phyloP scores from a whole-genome alignment of 805 yeast species.

The Saccharomycopsis guyanensis region DNA sequence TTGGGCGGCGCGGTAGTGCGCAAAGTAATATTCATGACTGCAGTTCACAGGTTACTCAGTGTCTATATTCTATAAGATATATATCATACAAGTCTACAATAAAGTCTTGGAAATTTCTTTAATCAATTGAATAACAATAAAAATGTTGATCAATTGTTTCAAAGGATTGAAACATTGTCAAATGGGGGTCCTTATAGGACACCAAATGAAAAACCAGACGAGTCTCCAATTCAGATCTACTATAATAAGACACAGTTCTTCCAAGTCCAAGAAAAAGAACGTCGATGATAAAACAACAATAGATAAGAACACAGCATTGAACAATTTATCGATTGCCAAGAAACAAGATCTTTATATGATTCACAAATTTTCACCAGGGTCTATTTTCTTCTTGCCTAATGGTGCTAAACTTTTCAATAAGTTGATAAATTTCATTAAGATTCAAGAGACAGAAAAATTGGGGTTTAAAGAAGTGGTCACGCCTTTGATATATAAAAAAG shows the following conservation, averaged over 20 bases:
- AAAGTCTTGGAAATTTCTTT: too few relatives aligned
- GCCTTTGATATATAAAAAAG: constrained; percentile 77
- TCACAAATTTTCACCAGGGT: constrained; percentile 83
- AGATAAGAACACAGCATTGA: constrained; percentile 11
- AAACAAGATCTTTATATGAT: constrained; percentile 72
- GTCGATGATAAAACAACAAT: constrained; percentile 18
- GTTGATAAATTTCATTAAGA: constrained; percentile 72
- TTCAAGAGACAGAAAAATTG: constrained; percentile 60
- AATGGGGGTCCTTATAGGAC: too few relatives aligned
- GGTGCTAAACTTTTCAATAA: constrained; percentile 84
- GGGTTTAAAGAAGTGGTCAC: constrained; percentile 92
- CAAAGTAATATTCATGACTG: too few relatives aligned
- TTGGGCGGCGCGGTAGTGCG: too few relatives aligned
- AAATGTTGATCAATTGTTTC: too few relatives aligned
- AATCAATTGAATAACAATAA: too few relatives aligned
- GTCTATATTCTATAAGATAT: too few relatives aligned
- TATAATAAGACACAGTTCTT: background rate
- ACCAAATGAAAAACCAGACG: too few relatives aligned
- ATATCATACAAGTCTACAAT: too few relatives aligned
- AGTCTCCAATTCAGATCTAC: too few relatives aligned
- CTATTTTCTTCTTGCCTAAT: constrained; percentile 85
- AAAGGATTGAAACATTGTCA: too few relatives aligned
- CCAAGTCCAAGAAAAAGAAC: constrained; percentile 16
- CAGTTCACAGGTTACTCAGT: too few relatives aligned
- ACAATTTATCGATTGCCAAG: constrained; percentile 29